Evolutionary conservation across 768 basidiomycete genomes (phyloP), one percentile per base, ranked within the genome.

Genomic region (Dentipellis sp.): DNA sequence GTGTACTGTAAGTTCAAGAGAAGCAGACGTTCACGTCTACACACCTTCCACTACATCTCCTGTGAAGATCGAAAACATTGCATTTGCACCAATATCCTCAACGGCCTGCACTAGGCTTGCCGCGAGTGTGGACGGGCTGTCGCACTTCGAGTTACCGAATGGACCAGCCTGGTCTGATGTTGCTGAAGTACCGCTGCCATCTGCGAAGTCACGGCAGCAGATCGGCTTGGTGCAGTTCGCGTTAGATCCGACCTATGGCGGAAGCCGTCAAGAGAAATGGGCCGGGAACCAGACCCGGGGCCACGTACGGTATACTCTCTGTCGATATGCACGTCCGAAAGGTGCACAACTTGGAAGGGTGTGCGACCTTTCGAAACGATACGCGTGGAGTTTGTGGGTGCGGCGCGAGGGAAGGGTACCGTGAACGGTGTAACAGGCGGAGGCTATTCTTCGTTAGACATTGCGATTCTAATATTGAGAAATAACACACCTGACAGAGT

Each of bases 31-130:
- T 29, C 4, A 50, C 50, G 37, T 21, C n/a, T 8, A 55, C 65
- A 52, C 51, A 80, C 81, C 78, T 68, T 83, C 82, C 4, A 83
- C 75, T 4, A 83, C 78, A 63, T 84, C 83, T 5, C 83, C 84
- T 2, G 83, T 86, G 61, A 84, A 84, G 37, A 86, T 75, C 5
- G 78, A 74, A 63, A 82, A 83, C 10, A 66, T 64, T 16, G 72
- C 72, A 12, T 54, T 22, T 4, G 19, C 34, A 7, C 39, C 52
- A 19, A 53, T 14, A 7, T 23, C n/a, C 7, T 37, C 29, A 8
- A 54, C 34, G 11, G 53, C 53, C 10, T 22, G 35, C 14, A 54
- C n/a, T 45, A 54, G 34, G 34, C 53, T 48, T 12, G 23, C 17
- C 53, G 53, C 40, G 9, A 54, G 36, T 4, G 4, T 21, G 10